Conservation (phyloP, 1,139 yeast species). For the Zygotorulaspora mrakii region DNA sequence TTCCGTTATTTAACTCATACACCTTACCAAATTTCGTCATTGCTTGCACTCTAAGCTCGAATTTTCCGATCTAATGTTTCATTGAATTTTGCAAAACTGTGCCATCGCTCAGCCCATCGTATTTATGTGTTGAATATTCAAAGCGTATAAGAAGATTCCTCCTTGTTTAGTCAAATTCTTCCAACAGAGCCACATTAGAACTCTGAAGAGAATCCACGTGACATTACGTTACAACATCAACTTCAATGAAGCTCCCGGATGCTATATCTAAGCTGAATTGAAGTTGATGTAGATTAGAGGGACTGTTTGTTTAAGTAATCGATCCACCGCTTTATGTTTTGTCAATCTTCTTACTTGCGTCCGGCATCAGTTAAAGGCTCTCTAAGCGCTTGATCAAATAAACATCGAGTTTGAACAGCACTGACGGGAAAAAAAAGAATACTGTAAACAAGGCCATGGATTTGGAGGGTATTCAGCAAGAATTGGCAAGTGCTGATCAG, state of each 20-base stretch:
- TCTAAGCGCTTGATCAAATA: neutral
- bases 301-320: no score
- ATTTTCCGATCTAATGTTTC: neutral
- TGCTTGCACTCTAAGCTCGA: neutral
- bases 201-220: conserved; percentile 2
- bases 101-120: no score
- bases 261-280: no score
- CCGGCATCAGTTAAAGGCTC: no score
- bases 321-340: no score
- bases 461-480: conserved; percentile 32
- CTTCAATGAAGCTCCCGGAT: no score
- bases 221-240: conserved; percentile 1
- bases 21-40: conserved; percentile 11
- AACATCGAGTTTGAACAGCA: conserved; percentile 1
- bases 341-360: neutral
- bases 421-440: neutral
- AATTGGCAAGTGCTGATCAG: conserved; percentile 50
- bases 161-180: no score
- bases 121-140: neutral
- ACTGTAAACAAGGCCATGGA: conserved; percentile 12
- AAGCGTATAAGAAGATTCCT: no score
- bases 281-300: no score
- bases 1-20: conserved; percentile 26
- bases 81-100: no score
- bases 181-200: conserved; percentile 1